phyloP scores from a whole-genome alignment of 2,329 filamentous ascomycete genomes.

The Bipolaris oryzae region DNA sequence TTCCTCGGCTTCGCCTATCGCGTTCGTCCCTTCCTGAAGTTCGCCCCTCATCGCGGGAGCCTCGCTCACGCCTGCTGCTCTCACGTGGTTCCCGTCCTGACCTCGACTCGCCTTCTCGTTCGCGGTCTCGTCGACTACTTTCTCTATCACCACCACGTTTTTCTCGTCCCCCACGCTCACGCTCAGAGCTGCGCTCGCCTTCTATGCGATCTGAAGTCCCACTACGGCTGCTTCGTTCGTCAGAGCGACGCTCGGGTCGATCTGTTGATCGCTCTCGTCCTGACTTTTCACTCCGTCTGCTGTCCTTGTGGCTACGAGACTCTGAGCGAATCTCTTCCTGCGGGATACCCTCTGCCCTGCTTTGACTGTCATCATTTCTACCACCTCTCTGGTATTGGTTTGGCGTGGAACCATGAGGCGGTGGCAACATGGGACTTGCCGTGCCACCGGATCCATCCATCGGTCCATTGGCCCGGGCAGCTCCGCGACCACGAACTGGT shows the following conservation, averaged over 20 bases:
- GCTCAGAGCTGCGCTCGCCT: conserved; percentile 32
- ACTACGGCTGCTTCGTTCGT: conserved; percentile 36
- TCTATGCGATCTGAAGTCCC: conserved; percentile 25
- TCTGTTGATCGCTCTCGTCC: conserved; percentile 35
- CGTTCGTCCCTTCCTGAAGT: conserved; percentile 33
- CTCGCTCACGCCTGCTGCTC: conserved; percentile 30
- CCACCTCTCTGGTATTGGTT: conserved; percentile 28
- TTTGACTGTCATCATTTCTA: conserved; percentile 24
- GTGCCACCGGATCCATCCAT: conserved; percentile 23
- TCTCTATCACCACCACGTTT: conserved; percentile 35
- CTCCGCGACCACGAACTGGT: conserved; percentile 43
- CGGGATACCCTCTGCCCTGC: conserved; percentile 23
- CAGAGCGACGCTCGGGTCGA: conserved; percentile 32
- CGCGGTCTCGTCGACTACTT: conserved; percentile 23
- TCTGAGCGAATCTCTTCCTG: conserved; percentile 37
- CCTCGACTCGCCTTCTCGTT: conserved; percentile 20
- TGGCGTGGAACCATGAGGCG: conserved; percentile 33
- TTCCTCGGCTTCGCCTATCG: conserved; percentile 29
- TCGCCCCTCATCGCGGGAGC: conserved; percentile 31
- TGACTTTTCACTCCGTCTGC: conserved; percentile 37
- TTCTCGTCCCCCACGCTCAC: conserved; percentile 36
- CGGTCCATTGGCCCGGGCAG: conserved; percentile 33
- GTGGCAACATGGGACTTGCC: conserved; percentile 30
- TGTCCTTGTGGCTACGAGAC: conserved; percentile 37
- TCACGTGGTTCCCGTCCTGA: conserved; percentile 26